Evolutionary conservation across 768 basidiomycete genomes (phyloP).

Genomic region (Rhodosporidiobolus sp.): DNA sequence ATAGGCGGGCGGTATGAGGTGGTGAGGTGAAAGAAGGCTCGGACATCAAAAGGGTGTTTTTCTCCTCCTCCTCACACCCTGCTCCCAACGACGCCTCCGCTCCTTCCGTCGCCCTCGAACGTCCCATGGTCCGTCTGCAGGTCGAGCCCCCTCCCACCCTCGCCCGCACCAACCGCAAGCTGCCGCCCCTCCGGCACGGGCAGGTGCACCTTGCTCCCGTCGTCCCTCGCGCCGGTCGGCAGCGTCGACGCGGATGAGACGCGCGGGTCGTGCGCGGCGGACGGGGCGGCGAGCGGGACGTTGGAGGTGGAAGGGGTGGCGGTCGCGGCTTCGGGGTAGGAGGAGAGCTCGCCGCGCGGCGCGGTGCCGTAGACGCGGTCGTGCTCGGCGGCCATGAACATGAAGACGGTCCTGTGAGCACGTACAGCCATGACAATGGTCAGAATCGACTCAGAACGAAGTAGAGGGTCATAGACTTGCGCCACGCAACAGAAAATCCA

Average conservation of each 20-base stretch:
- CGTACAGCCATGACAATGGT: not conserved
- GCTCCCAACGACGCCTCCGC: too few relatives aligned
- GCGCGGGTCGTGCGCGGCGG: not conserved
- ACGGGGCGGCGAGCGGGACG: not conserved
- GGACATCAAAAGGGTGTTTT: too few relatives aligned
- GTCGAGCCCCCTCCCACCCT: not conserved
- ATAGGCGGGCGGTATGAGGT: too few relatives aligned
- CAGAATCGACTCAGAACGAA: not conserved
- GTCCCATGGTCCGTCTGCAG: not conserved
- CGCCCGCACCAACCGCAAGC: not conserved
- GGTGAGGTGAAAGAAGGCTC: not conserved
- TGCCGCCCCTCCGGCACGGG: not conserved
- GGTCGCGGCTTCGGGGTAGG: not conserved
- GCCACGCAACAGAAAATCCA: conserved; percentile 14
- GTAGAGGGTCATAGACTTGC: conserved; percentile 1
- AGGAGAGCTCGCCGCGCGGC: not conserved
- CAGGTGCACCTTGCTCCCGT: not conserved
- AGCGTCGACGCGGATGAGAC: not conserved
- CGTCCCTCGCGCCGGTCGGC: not conserved
- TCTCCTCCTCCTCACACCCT: too few relatives aligned
- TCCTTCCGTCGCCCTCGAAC: not conserved
- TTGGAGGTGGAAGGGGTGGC: not conserved
- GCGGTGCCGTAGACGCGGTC: conserved; percentile 12
- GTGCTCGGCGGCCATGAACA: conserved; percentile 19
- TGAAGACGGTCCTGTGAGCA: conserved; percentile 4